phyloP scores from a whole-genome alignment of 192 early-diverging fungal genomes.

The Phlyctochytrium arcticum region DNA sequence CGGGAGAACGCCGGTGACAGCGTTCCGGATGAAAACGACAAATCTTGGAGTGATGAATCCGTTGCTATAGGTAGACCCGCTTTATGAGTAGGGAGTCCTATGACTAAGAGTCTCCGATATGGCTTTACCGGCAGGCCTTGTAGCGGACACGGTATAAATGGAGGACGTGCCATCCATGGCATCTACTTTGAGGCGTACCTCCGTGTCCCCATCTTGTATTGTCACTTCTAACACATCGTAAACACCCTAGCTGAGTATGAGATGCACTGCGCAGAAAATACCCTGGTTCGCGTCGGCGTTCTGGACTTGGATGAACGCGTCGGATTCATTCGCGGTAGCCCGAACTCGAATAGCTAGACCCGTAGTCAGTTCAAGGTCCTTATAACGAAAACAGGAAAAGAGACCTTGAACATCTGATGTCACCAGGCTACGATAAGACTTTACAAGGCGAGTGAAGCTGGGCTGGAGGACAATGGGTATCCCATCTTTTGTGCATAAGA shows the following conservation, averaged over 20 bases:
- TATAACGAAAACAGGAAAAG: no score
- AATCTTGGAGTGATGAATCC: no score
- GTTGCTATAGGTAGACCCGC: no score
- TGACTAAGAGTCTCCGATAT: no score
- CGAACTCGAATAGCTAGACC: slow-evolving; percentile 25
- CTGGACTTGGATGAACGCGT: slow-evolving; percentile 43
- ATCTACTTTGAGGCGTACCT: slow-evolving; percentile 42
- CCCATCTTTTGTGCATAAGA: slow-evolving; percentile 9
- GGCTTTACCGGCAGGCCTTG: no score
- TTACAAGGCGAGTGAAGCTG: slow-evolving; percentile 20
- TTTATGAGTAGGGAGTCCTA: no score
- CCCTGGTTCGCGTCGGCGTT: slow-evolving; percentile 29
- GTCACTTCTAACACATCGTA: slow-evolving; percentile 12
- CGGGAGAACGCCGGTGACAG: slow-evolving; percentile 39
- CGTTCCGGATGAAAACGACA: slow-evolving; percentile 13
- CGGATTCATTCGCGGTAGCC: slow-evolving; percentile 34
- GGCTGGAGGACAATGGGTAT: slow-evolving; percentile 20
- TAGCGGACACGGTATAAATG: slow-evolving; percentile 27
- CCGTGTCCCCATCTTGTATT: slow-evolving; percentile 26
- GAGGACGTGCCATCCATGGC: slow-evolving; percentile 41
- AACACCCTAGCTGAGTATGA: background rate
- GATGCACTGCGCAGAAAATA: background rate
- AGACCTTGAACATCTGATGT: slow-evolving; percentile 25
- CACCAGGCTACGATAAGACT: slow-evolving; percentile 24
- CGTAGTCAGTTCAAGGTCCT: no score